phyloP scores from a whole-genome alignment of 2,329 filamentous ascomycete genomes.

The Hypomyces rosellus region DNA sequence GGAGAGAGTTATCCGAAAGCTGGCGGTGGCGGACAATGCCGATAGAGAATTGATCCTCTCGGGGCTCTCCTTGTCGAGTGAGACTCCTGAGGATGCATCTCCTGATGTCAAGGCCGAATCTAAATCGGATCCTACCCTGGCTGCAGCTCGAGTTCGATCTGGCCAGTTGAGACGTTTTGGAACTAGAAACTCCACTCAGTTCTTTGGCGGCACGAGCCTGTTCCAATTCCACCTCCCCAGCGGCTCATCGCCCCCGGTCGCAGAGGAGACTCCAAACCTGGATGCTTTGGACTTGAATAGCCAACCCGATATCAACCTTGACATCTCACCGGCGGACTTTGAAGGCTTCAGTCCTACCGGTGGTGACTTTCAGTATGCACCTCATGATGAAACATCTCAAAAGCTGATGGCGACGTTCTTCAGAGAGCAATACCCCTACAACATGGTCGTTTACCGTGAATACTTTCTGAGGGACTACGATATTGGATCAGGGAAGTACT shows the following conservation, averaged over 20 bases:
- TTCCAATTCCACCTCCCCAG: slow-evolving; percentile 33
- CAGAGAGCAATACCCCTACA: slow-evolving; percentile 40
- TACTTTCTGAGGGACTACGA: slow-evolving; percentile 46
- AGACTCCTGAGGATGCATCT: slow-evolving; percentile 12
- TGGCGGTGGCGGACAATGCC: slow-evolving; percentile 33
- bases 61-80: slow-evolving; percentile 25
- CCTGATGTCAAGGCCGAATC: slow-evolving; percentile 12
- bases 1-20: slow-evolving; percentile 38
- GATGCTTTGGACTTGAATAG: slow-evolving; percentile 1
- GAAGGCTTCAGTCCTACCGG: slow-evolving; percentile 15
- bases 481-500: slow-evolving; percentile 39
- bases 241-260: slow-evolving; percentile 18
- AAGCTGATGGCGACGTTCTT: slow-evolving; percentile 43
- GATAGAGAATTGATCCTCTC: slow-evolving; percentile 38
- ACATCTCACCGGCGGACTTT: background rate
- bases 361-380: slow-evolving; percentile 30
- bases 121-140: slow-evolving; percentile 24
- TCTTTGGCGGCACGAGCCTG: slow-evolving; percentile 43
- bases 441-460: slow-evolving; percentile 45
- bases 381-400: slow-evolving; percentile 38
- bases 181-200: slow-evolving; percentile 36
- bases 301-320: background rate
- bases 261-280: slow-evolving; percentile 10
- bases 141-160: slow-evolving; percentile 26
- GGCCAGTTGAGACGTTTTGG: slow-evolving; percentile 34